Evolutionary conservation across 2,329 filamentous ascomycete genomes (phyloP).

Genomic region (Chaetomiaceae sp.): DNA sequence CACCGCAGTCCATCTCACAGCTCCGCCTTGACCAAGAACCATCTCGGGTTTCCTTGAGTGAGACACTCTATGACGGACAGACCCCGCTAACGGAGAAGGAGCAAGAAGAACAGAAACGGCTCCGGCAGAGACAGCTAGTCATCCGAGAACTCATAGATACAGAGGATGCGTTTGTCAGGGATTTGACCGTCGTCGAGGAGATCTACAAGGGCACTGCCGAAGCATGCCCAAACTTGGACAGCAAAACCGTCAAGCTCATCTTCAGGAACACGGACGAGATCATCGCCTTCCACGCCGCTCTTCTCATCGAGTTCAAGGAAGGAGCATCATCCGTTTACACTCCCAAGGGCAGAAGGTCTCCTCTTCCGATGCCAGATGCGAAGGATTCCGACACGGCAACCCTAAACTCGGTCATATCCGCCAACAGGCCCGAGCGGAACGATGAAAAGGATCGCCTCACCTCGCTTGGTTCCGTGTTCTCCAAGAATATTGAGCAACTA

Average conservation of each 20-base stretch:
- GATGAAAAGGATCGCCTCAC: slow-evolving; percentile 52
- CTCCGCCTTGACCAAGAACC: slow-evolving; percentile 42
- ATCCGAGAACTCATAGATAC: slow-evolving; percentile 93
- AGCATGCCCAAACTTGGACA: slow-evolving; percentile 71
- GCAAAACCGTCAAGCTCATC: slow-evolving; percentile 80
- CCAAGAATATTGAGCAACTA: slow-evolving; percentile 56
- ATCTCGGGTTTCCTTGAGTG: slow-evolving; percentile 17
- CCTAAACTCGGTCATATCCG: slow-evolving; percentile 32
- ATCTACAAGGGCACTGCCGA: slow-evolving; percentile 94
- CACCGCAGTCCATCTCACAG: slow-evolving; percentile 45
- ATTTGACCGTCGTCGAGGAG: slow-evolving; percentile 96
- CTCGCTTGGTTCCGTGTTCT: slow-evolving; percentile 50
- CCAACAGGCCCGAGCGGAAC: slow-evolving; percentile 42
- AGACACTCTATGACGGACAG: slow-evolving; percentile 19
- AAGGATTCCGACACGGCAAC: slow-evolving; percentile 32
- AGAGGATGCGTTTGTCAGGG: slow-evolving; percentile 82
- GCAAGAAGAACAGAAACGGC: slow-evolving; percentile 60
- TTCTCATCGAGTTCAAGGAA: slow-evolving; percentile 75
- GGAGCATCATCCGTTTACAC: slow-evolving; percentile 76
- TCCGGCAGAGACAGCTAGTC: slow-evolving; percentile 75
- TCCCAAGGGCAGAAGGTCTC: slow-evolving; percentile 48
- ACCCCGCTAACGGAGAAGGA: slow-evolving; percentile 33
- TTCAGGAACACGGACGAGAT: slow-evolving; percentile 93
- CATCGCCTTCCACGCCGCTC: slow-evolving; percentile 75
- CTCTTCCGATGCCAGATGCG: slow-evolving; percentile 38